Conservation (phyloP, 176 grass and related monocot genomes). For the Carex myosuroides region DNA sequence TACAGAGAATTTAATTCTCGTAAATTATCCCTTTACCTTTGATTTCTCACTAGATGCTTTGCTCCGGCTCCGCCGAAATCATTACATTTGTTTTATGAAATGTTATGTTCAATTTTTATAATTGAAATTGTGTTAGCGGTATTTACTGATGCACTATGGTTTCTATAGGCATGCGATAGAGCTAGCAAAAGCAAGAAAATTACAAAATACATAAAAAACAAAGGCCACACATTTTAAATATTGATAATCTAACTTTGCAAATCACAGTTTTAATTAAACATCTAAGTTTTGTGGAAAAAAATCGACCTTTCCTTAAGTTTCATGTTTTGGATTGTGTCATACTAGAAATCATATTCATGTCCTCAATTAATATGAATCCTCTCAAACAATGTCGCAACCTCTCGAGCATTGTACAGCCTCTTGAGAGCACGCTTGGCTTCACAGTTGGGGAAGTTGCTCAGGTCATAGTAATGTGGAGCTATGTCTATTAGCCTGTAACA, state of each 20-base stretch:
- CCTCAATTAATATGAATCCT: not conserved
- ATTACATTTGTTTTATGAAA: not conserved
- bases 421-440: too few relatives aligned
- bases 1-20: not conserved
- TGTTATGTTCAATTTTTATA: not conserved
- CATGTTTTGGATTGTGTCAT: not conserved
- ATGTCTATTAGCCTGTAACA: conserved; percentile 72
- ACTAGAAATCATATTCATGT: not conserved
- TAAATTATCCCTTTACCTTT: not conserved
- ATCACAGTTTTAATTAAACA: not conserved
- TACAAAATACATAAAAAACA: not conserved
- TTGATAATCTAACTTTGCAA: not conserved
- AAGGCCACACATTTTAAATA: not conserved
- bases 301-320: not conserved
- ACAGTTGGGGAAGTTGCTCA: conserved; percentile 71
- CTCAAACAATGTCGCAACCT: not conserved
- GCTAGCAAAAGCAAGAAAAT: not conserved
- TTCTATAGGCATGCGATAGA: not conserved
- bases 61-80: not conserved
- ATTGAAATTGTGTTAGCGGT: not conserved
- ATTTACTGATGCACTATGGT: not conserved
- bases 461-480: conserved; percentile 73
- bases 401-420: too few relatives aligned
- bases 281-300: not conserved
- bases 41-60: not conserved